Evolutionary conservation across 225 moss, liverwort and hornwort genomes (phyloP).

Genomic region (Asterella californica): DNA sequence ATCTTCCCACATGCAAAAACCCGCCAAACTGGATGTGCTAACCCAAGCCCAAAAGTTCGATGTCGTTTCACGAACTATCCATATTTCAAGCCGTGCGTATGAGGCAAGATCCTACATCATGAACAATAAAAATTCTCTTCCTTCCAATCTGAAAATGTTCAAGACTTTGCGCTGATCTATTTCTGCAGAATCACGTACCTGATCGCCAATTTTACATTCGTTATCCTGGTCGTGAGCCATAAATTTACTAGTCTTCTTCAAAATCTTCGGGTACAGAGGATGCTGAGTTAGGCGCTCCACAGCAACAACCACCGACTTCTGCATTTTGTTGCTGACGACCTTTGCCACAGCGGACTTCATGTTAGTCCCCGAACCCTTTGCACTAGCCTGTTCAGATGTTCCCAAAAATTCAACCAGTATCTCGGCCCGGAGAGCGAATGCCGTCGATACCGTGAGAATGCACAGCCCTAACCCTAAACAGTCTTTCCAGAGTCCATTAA

Average conservation of each 20-base stretch:
- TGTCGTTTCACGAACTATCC: too few relatives aligned
- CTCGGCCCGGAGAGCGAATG: too few relatives aligned
- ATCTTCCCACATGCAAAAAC: too few relatives aligned
- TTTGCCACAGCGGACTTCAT: conserved; percentile 85
- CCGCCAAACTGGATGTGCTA: too few relatives aligned
- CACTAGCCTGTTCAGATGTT: too few relatives aligned
- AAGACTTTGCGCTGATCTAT: not conserved
- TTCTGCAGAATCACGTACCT: conserved; percentile 33
- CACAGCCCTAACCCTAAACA: too few relatives aligned
- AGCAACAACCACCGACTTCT: conserved; percentile 94
- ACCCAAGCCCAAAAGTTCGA: too few relatives aligned
- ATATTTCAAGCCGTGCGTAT: not conserved
- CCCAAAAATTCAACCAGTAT: too few relatives aligned
- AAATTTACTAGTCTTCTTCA: conserved; percentile 85
- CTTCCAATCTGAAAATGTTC: not conserved
- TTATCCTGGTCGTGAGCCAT: conserved; percentile 98
- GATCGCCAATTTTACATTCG: conserved; percentile 90
- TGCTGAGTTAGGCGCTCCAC: conserved; percentile 92
- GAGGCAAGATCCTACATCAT: not conserved
- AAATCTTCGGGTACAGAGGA: conserved; percentile 81
- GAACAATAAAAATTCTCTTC: not conserved
- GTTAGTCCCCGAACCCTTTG: not conserved
- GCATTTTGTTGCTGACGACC: conserved; percentile 98
- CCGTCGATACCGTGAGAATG: too few relatives aligned
- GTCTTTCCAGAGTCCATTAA: too few relatives aligned